Evolutionary conservation across 306 rosid species (phyloP).

Genomic region (Inga laurina): DNA sequence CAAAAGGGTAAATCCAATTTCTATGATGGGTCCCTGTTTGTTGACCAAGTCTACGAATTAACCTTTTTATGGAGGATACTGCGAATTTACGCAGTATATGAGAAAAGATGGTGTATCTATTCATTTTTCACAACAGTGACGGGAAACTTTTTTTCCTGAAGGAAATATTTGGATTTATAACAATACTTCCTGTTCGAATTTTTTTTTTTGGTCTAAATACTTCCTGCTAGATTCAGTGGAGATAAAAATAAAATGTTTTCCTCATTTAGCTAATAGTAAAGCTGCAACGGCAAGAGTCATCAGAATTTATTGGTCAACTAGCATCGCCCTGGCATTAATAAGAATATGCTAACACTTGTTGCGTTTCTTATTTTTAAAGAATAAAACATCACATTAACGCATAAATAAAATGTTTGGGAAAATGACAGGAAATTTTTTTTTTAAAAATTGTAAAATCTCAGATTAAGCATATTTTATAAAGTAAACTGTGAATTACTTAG

Average conservation of each 20-base stretch:
- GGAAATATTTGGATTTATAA: background rate
- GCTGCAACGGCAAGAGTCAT: background rate
- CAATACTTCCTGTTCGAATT: background rate
- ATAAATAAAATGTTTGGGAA: too few species aligned
- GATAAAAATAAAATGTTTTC: background rate
- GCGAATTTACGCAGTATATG: background rate
- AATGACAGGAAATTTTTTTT: too few species aligned
- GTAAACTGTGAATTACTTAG: too few species aligned
- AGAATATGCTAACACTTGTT: background rate
- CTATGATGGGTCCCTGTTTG: background rate
- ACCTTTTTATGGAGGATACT: background rate
- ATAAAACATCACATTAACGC: background rate
- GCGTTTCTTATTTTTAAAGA: background rate
- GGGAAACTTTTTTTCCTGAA: background rate
- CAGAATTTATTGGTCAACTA: background rate
- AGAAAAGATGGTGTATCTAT: background rate
- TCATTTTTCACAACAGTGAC: background rate
- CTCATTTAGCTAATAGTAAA: background rate
- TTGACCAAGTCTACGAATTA: background rate
- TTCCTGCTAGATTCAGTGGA: background rate
- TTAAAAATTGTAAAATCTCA: too few species aligned
- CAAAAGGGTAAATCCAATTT: background rate
- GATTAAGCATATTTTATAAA: too few species aligned
- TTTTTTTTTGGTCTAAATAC: background rate
- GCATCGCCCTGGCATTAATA: background rate